Conservation (phyloP, 2,329 filamentous ascomycete species). For the Paecilomyces formosus region DNA sequence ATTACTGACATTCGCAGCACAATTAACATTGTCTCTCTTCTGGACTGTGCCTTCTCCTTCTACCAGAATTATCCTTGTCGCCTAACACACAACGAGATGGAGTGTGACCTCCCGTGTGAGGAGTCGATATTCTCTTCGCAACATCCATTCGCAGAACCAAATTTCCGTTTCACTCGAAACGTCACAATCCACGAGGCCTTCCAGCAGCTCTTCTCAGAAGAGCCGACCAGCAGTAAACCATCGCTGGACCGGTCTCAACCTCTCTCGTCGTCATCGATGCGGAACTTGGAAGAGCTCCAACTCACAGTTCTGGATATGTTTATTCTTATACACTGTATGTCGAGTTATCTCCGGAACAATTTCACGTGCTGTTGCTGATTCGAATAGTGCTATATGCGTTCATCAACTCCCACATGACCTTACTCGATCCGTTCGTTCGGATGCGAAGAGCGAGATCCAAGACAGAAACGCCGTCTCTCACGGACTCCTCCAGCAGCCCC, state of each 20-base stretch:
- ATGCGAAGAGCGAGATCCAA: slow-evolving; percentile 10
- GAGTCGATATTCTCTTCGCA: slow-evolving; percentile 31
- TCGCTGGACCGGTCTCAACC: background rate
- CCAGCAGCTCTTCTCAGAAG: slow-evolving; percentile 28
- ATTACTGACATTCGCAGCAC: slow-evolving; percentile 18
- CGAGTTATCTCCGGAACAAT: background rate
- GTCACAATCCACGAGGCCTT: slow-evolving; percentile 32
- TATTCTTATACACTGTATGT: slow-evolving; percentile 35
- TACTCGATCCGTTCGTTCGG: slow-evolving; percentile 21
- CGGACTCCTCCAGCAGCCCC: background rate
- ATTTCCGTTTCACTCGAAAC: slow-evolving; percentile 30
- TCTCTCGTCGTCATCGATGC: slow-evolving; percentile 1
- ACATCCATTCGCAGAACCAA: slow-evolving; percentile 36
- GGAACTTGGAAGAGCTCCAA: slow-evolving; percentile 8
- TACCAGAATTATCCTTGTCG: slow-evolving; percentile 40
- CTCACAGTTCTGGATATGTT: slow-evolving; percentile 35
- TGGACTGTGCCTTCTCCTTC: slow-evolving; percentile 40
- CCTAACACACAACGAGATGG: slow-evolving; percentile 31
- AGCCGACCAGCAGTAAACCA: slow-evolving; percentile 5
- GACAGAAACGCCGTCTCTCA: slow-evolving; percentile 5
- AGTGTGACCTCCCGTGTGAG: slow-evolving; percentile 37
- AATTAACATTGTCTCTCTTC: slow-evolving; percentile 31
- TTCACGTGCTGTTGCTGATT: background rate
- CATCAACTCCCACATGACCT: slow-evolving; percentile 34
- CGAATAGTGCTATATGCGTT: slow-evolving; percentile 31